Conservation (phyloP, 148 eudicot genomes). For the Vaccinium vitisidaea region DNA sequence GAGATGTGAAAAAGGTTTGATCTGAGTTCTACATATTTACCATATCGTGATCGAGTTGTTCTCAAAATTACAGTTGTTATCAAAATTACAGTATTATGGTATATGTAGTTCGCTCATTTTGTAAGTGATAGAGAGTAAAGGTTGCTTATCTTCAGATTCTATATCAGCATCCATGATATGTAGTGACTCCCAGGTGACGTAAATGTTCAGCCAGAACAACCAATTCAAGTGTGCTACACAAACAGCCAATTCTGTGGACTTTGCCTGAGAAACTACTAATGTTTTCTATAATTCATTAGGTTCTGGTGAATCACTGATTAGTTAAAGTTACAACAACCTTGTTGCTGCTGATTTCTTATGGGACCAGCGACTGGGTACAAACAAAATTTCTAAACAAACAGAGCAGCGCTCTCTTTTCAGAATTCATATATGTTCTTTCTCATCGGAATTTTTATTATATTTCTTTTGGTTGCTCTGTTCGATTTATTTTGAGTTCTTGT, state of each 20-base stretch:
- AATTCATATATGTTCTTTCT: background rate
- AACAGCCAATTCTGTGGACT: background rate
- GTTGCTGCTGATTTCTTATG: background rate
- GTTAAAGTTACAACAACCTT: background rate
- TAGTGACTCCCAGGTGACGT: background rate
- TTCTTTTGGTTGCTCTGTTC: background rate
- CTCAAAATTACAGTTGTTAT: no score
- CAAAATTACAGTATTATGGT: background rate
- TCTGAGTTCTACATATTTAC: background rate
- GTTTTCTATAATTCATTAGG: background rate
- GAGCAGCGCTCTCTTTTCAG: background rate
- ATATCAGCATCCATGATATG: background rate
- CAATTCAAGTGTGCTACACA: background rate
- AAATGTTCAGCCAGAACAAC: background rate
- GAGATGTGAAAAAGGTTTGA: conserved; percentile 69
- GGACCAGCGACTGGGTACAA: background rate
- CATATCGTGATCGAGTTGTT: background rate
- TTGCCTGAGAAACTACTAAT: background rate
- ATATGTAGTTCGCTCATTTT: background rate
- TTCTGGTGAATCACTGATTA: background rate
- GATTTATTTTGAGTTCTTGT: background rate
- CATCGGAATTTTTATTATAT: background rate
- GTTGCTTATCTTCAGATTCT: background rate
- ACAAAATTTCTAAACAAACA: background rate
- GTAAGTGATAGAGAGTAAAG: background rate